Conservation (phyloP, 208 protist genomes). For the Acanthamoeba royreba region DNA sequence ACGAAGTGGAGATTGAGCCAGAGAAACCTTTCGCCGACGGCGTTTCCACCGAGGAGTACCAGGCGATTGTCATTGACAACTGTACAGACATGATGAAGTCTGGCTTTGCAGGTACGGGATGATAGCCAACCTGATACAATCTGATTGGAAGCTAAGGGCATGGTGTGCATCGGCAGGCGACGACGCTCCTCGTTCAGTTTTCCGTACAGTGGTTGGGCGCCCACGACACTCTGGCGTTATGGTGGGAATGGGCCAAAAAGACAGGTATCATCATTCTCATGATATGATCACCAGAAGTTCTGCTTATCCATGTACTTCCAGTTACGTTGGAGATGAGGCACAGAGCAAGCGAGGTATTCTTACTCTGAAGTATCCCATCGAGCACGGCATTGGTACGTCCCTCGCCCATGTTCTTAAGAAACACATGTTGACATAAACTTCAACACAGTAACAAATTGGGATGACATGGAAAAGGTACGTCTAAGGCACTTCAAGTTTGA, state of each 20-base stretch:
- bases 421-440: neutral
- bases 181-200: constrained; percentile 94
- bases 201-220: constrained; percentile 94
- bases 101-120: constrained; percentile 91
- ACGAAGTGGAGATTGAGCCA: neutral
- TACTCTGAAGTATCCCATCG: constrained; percentile 39
- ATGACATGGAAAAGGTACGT: constrained; percentile 81
- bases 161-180: constrained; percentile 92
- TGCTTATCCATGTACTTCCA: too few species aligned
- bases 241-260: constrained; percentile 94
- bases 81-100: constrained; percentile 61
- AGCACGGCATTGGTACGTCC: constrained; percentile 1
- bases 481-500: too few species aligned
- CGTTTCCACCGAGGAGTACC: neutral
- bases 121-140: constrained; percentile 87
- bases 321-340: constrained; percentile 87
- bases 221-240: constrained; percentile 92
- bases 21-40: neutral
- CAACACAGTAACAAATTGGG: constrained; percentile 66
- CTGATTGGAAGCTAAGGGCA: constrained; percentile 77
- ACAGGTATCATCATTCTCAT: constrained; percentile 92
- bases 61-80: constrained; percentile 69
- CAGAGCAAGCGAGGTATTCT: constrained; percentile 88
- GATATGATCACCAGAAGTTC: too few species aligned
- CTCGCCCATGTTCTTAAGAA: neutral